Evolutionary conservation across 768 basidiomycete species (phyloP).

Genomic region (Psilocybe subaeruginosa): DNA sequence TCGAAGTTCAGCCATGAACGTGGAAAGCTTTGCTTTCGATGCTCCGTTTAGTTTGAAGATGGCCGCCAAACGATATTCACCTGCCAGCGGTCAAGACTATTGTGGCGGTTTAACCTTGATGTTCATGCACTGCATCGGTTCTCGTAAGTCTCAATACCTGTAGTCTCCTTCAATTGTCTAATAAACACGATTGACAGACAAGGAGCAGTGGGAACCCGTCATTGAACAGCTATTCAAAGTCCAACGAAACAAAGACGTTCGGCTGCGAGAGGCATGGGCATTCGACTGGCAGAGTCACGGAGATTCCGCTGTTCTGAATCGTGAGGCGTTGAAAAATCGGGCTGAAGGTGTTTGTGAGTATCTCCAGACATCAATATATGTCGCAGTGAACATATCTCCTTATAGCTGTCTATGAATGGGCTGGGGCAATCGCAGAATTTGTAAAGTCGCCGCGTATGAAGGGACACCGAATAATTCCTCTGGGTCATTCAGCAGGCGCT

Average conservation of each 20-base stretch:
- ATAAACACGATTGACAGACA: slow-evolving; percentile 36
- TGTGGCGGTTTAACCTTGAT: slow-evolving; percentile 43
- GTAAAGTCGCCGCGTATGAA: slow-evolving; percentile 30
- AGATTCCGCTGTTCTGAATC: slow-evolving; percentile 49
- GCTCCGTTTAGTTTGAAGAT: slow-evolving; percentile 36
- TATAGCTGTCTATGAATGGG: slow-evolving; percentile 42
- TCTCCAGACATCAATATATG: not conserved
- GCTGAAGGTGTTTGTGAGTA: slow-evolving; percentile 40
- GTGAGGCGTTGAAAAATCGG: slow-evolving; percentile 29
- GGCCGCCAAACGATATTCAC: slow-evolving; percentile 47
- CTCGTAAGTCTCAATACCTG: slow-evolving; percentile 36
- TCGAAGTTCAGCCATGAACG: slow-evolving; percentile 6
- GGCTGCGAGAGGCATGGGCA: slow-evolving; percentile 49
- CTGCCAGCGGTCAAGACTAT: slow-evolving; percentile 25
- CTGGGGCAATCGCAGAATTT: slow-evolving; percentile 36
- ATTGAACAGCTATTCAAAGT: slow-evolving; percentile 40
- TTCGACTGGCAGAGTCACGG: slow-evolving; percentile 57
- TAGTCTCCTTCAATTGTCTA: not conserved
- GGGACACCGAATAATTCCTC: slow-evolving; percentile 38
- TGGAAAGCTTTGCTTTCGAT: slow-evolving; percentile 22
- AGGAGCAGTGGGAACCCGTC: slow-evolving; percentile 58
- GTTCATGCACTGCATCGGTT: slow-evolving; percentile 50
- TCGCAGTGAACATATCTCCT: not conserved
- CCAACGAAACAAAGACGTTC: slow-evolving; percentile 24
- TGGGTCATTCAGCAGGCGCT: slow-evolving; percentile 51